Base-by-base conservation (phyloP, 371 early-diverging fungal species). In the Apophysomyces elegans region DNA sequence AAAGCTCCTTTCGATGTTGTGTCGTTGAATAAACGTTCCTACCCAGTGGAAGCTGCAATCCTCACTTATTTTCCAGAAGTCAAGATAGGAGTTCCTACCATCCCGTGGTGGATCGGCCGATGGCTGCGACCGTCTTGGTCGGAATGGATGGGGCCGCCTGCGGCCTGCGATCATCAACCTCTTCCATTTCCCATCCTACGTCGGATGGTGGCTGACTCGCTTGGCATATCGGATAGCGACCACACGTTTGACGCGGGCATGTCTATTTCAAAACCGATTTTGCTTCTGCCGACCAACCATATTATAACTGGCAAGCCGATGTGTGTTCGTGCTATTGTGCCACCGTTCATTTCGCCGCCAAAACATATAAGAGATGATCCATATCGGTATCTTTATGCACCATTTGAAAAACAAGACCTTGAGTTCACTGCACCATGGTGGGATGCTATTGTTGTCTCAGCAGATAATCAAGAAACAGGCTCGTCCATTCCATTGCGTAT, bases 351-450 rank as follows among this genome's bases (percentile, higher is more conserved):
- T 26, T 38, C 66, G n/a, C 35, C 54, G 26, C 61, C 50, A 5
- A 38, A 67, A 13, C 26, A 37, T 2, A 44, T 56, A 7, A 43
- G 18, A 3, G 44, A 62, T 2, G 58, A 68, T 59, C 64, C 61
- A 4, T 64, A 62, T 37, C 62, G 68, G 13, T 66, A 58, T 21
- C 35, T 72, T 2, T 78, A 78, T 43, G 59, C 61, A 37, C 78
- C 78, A 2, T 66, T 66, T 37, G 39, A 63, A 12, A 44, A 69
- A 7, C 63, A 74, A 37, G 63, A 64, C 18, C 18, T 12, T 9
- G 18, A 61, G n/a, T 14, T 74, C 9, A 61, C 64, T 9, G 63
- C 56, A 2, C 78, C 79, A 14, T 78, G 79, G 79, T 78, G 79
- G 79, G 79, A 78, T 41, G 70, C 76, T 3, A 61, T 75, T 56